Evolutionary conservation across 2,329 filamentous ascomycete genomes (phyloP).

Genomic region (Hypoxylon sp.): DNA sequence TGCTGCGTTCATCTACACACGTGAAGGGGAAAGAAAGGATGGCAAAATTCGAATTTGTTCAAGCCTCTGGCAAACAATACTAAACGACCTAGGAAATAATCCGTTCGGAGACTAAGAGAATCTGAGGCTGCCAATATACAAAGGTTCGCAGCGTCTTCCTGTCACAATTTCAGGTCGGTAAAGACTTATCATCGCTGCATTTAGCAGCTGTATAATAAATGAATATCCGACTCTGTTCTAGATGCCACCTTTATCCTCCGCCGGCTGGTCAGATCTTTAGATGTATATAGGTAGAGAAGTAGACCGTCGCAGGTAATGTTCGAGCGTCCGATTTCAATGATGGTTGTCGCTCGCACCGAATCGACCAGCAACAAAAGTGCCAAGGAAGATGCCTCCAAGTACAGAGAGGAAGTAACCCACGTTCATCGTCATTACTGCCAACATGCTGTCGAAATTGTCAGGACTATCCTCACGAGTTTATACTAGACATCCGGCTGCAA

Average conservation of each 20-base stretch:
- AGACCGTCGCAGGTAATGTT: background rate
- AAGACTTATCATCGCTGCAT: background rate
- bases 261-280: too few species aligned
- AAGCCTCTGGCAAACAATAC: conserved; percentile 5
- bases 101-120: background rate
- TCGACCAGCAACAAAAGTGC: conserved; percentile 46
- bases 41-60: background rate
- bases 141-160: background rate
- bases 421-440: conserved; percentile 53
- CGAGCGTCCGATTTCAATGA: conserved; percentile 17
- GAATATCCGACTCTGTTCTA: background rate
- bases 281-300: background rate
- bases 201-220: background rate
- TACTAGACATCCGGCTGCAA: background rate
- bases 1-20: background rate
- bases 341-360: conserved; percentile 40
- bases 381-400: conserved; percentile 49
- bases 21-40: background rate
- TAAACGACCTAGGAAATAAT: background rate
- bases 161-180: background rate
- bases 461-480: background rate
- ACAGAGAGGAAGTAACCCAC: conserved; percentile 52
- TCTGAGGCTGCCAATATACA: background rate
- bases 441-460: conserved; percentile 44
- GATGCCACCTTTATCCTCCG: background rate